Evolutionary conservation across 2,329 filamentous ascomycete genomes (phyloP), one percentile per base, ranked within the genome.

Genomic region (Trichoderma aggressivum): DNA sequence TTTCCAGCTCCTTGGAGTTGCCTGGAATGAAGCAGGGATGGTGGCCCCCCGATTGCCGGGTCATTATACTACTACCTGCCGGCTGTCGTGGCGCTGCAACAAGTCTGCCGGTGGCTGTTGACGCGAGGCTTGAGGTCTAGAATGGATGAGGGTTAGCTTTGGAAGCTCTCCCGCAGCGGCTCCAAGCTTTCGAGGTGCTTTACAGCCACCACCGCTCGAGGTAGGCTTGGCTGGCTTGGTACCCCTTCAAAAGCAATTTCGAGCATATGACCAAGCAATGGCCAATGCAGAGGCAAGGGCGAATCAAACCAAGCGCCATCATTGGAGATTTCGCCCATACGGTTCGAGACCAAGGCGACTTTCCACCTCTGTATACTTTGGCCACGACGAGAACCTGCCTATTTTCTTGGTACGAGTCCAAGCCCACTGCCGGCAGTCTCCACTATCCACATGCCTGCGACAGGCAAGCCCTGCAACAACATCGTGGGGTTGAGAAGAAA

Each of bases 161-260:
- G 63, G 50, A 50, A 56, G 63, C 63, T 66, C 63, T 66, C 63
- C 63, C 63, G 60, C n/a, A 6, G 50, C 56, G 26, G 62, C 62
- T 64, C 62, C 36, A 30, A 18, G 16, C 11, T 58, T 58, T 11
- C 18, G 11, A 50, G 30, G 10, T 43, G 8, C 34, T 26, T 14
- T 39, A 18, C 61, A 50, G 8, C 39, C 61, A 39, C 64, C 55
- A 66, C 63, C n/a, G 24, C 12, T 59, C 36, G 16, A 36, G 16
- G 36, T 24, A 43, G 39, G 43, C n/a, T 50, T n/a, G 16, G 3
- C 16, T 43, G 16, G 39, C 8, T 36, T 7, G 10, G 32, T 34
- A 47, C 10, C 53, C 53, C 34, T 58, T 34, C 55, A 43, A n/a
- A 36, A 43, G 47, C 53, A 47, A 58, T 43, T 43, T 67, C 21